Conservation (phyloP, 2,329 filamentous ascomycete genomes). For the Aspergillus sp. region DNA sequence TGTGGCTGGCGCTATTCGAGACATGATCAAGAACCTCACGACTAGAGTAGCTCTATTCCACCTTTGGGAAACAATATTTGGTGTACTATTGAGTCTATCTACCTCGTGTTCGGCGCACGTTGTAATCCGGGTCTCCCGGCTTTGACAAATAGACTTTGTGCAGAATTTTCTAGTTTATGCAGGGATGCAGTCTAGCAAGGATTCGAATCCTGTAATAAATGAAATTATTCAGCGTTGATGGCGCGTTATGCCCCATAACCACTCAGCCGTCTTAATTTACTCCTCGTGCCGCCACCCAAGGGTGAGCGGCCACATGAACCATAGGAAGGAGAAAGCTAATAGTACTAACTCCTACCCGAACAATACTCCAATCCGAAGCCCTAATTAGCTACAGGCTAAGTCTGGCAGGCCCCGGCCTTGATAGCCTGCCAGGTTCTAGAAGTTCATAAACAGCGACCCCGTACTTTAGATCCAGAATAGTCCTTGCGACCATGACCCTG, state of each 20-base stretch:
- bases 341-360: background rate
- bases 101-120: background rate
- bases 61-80: background rate
- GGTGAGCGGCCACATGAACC: background rate
- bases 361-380: background rate
- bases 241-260: background rate
- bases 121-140: background rate
- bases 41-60: background rate
- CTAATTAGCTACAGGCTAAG: background rate
- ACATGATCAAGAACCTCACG: background rate
- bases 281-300: background rate
- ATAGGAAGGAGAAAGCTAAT: background rate
- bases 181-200: background rate
- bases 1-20: background rate
- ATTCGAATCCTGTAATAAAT: background rate
- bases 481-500: background rate
- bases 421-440: background rate
- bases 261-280: background rate
- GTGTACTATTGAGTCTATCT: background rate
- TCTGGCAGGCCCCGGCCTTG: background rate
- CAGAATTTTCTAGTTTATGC: background rate
- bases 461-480: background rate
- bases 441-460: constrained; percentile 1
- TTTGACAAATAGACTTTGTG: background rate
- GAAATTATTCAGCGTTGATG: background rate